Conservation (phyloP, 345 rosid species). For the Eucalyptus marginata region DNA sequence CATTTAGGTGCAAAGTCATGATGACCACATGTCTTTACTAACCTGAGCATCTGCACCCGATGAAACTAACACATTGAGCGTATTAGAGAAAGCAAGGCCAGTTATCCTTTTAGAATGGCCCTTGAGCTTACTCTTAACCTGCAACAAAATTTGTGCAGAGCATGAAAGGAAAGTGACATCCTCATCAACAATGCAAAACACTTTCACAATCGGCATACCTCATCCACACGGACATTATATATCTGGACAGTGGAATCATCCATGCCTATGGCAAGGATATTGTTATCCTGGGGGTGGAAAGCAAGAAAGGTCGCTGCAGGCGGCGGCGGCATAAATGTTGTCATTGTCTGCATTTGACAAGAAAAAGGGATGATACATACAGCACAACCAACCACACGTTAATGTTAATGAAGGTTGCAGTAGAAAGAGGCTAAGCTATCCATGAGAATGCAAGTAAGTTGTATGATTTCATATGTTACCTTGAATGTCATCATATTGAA, state of each 20-base stretch:
- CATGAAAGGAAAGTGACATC: background rate
- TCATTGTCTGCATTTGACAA: slow-evolving; percentile 19
- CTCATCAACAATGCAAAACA: background rate
- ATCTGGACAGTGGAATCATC: slow-evolving; percentile 79
- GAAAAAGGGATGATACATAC: background rate
- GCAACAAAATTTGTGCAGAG: background rate
- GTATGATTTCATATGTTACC: slow-evolving; percentile 13
- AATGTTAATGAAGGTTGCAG: background rate
- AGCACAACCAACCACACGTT: background rate
- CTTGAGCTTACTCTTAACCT: slow-evolving; percentile 71
- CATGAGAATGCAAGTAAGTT: background rate
- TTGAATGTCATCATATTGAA: slow-evolving; percentile 90
- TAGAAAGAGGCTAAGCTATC: background rate
- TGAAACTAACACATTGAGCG: slow-evolving; percentile 53
- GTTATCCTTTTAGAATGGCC: slow-evolving; percentile 77
- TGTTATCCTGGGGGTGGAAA: slow-evolving; percentile 83
- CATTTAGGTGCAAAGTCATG: background rate
- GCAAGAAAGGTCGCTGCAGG: slow-evolving; percentile 80
- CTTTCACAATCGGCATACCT: slow-evolving; percentile 22
- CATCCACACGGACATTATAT: slow-evolving; percentile 74
- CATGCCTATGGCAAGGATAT: slow-evolving; percentile 82
- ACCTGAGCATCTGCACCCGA: slow-evolving; percentile 93
- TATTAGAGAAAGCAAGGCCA: slow-evolving; percentile 75
- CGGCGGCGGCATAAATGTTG: slow-evolving; percentile 74
- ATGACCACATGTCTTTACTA: background rate